These are phyloP conservation scores for Stachybotrys elegans DNA, from an alignment of 2,329 filamentous ascomycete genomes.

Conservation along the genomic window DNA sequence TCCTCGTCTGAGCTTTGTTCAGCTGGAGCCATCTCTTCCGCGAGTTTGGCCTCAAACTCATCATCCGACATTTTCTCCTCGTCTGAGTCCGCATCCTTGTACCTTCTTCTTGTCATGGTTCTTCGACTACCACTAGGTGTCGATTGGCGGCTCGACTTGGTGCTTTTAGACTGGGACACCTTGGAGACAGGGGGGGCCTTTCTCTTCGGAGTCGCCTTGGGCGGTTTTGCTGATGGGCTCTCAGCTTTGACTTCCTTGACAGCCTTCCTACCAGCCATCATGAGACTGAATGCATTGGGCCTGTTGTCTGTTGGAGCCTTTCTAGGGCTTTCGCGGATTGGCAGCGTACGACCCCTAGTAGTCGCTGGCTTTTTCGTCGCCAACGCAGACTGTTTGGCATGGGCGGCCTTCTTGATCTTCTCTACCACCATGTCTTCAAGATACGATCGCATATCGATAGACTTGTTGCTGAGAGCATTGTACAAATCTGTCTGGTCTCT, in stretches of 20 bases:
- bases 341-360: conserved; percentile 17
- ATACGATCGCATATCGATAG: conserved; percentile 63
- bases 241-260: conserved; percentile 11
- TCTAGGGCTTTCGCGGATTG: conserved; percentile 30
- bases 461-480: conserved; percentile 54
- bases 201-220: conserved; percentile 21
- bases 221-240: too few relatives aligned
- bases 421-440: conserved; percentile 75
- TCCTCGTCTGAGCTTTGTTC: conserved; percentile 27
- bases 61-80: conserved; percentile 69
- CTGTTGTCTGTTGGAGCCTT: conserved; percentile 20
- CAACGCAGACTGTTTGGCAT: conserved; percentile 24
- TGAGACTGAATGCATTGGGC: conserved; percentile 45
- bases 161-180: conserved; percentile 56
- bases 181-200: conserved; percentile 22
- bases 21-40: conserved; percentile 49
- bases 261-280: conserved; percentile 44
- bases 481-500: conserved; percentile 89
- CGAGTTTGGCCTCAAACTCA: conserved; percentile 76
- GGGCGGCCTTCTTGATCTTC: conserved; percentile 39
- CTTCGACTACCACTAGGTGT: conserved; percentile 60
- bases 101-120: conserved; percentile 41
- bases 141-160: conserved; percentile 68
- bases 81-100: conserved; percentile 52
- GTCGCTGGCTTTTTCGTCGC: conserved; percentile 25